phyloP scores from a whole-genome alignment of 306 rosid genomes.

The cucumber (Cucumis sativus) region Cucumber_9930_V3 NC_026660.2:17603001-17603500 shows the following conservation, averaged over 20 bases:
- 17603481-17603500: background rate
- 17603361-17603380: background rate
- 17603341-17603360: background rate
- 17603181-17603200: too few relatives aligned
- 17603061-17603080: background rate
- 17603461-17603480: background rate
- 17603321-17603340: background rate
- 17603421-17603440: too few relatives aligned
- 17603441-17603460: background rate
- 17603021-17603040: background rate
- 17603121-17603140: too few relatives aligned
- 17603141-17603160: background rate
- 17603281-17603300: background rate
- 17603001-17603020: background rate
- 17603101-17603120: background rate
- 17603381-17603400: background rate
- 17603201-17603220: too few relatives aligned
- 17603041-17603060: background rate
- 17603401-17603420: background rate
- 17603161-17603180: background rate
- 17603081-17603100: background rate
- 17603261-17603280: background rate
- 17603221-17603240: too few relatives aligned
- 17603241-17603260: background rate
- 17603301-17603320: background rate